Base-by-base conservation (phyloP, 2,329 filamentous ascomycete species). In the Apiospora hydei region DNA sequence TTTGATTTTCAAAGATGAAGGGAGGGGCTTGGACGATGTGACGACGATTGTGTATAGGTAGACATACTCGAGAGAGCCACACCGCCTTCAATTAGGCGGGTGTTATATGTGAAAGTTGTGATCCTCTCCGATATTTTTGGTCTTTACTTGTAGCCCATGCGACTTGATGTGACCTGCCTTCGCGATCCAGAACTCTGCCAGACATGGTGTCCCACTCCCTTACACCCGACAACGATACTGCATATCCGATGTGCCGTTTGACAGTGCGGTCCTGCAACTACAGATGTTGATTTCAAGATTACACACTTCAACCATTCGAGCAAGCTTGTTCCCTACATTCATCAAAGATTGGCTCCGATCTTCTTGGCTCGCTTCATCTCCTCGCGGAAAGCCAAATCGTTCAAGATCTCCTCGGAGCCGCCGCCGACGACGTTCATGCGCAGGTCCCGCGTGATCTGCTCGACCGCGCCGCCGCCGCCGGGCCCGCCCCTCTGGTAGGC, bases 381-480 rank as follows among this genome's bases (percentile, higher is more conserved):
- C 87, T 98, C 95, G 77, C 96, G 89, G 82, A 99, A 97, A 84
- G 94, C 97, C 80, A 99, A 83, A 83, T 99, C 96, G 76, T 98
- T 86, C 96, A 99, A 98, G 76, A 99, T 99, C 88, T 99, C 96
- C 86, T 99, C 96, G 76, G 91, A 94, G 34, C 96, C 96, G 79
- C 96, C 96, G 3, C 96, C 96, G 77, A 99, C 96, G 74, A 96
- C 96, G 83, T 99, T 98, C 0, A 96, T 96, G 77, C 96, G 89
- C 21, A 98, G 96, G 82, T 99, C 96, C 74, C 96, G 90, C 84
- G 98, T 98, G 78, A 99, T 85, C 73, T 96, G 87, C 90, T 99
- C 96, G 69, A 98, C 90, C 90, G 98, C 98, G 72, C 91, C 96
- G 73, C 96, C 96, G 71, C 96, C 96, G 53, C 96, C 90, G 1